A percentile compares a stretch with the other conserved stretches of the same genome.
Conservation (phyloP, 305 asterid species). For the Fraxinus platypoda region DNA sequence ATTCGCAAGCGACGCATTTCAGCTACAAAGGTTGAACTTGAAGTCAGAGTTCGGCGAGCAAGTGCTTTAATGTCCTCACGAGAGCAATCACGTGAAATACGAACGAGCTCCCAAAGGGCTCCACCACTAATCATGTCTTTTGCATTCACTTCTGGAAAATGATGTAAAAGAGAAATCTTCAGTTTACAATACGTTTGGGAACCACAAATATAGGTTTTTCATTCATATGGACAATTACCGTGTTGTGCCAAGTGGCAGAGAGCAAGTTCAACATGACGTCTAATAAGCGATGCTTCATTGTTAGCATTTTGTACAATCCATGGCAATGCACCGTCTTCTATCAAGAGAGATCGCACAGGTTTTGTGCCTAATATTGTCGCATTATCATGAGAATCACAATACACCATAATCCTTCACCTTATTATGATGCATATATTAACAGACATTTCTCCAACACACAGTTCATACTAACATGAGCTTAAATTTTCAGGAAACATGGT, state of each 20-base stretch:
- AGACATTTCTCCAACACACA: not conserved
- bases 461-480: not conserved
- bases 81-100: conserved; percentile 89
- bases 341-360: conserved; percentile 67
- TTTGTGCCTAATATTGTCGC: conserved; percentile 48
- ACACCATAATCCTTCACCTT: not conserved
- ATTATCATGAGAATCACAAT: conserved; percentile 2
- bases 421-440: not conserved
- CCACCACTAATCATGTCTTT: conserved; percentile 85
- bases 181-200: conserved; percentile 8
- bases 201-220: not conserved
- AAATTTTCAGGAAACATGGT: not conserved
- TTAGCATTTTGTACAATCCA: conserved; percentile 98
- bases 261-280: conserved; percentile 96
- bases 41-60: conserved; percentile 80
- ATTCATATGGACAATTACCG: conserved; percentile 26
- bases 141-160: conserved; percentile 68
- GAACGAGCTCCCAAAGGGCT: conserved; percentile 97
- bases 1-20: conserved; percentile 85
- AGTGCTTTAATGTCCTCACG: conserved; percentile 91
- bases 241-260: conserved; percentile 89
- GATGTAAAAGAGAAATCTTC: not conserved
- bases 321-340: conserved; percentile 87
- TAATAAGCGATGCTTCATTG: conserved; percentile 84
- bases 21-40: conserved; percentile 70